Evolutionary conservation across 352 stramenopile genomes (phyloP), one percentile per base, ranked within the genome.

Genomic region (Phytophthora pseudosyringae): DNA sequence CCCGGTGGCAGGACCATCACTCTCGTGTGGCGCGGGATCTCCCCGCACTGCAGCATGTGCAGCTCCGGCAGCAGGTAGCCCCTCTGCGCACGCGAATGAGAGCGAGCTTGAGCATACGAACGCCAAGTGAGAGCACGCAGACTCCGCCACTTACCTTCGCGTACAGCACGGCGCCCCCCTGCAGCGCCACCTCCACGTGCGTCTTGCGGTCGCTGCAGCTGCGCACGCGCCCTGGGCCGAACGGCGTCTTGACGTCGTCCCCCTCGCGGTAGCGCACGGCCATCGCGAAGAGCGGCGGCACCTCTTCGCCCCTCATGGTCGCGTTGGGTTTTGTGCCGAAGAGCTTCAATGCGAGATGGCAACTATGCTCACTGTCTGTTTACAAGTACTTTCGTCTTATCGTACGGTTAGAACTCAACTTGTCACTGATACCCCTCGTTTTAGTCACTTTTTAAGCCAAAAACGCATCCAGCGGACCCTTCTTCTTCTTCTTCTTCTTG

Each of bases 231-330:
- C 86, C 86, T 2, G 69, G 47, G 2, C 86, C 86, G 45, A 89
- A 95, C 13, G 82, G 78, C 31, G 83, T 93, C 54, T 75, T 76
- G 25, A 94, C 86, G 25, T 54, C 58, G 62, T 94, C 86, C 31
- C 86, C 86, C 9, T 53, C 59, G 26, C 69, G 59, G 55, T 90
- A 94, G 51, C 86, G 86, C 50, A 94, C 60, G 48, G 76, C 72
- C 59, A 87, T 76, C 46, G 86, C 81, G 51, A 94, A 86, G 46
- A 94, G 76, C 75, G 76, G 78, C 70, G 84, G 84, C 59, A 87
- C 73, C 48, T 87, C 69, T 52, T 69, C 59, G 38, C 40, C 45
- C 15, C 56, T 58, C 58, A 73, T 76, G 4, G 8, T 49, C 18
- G 35, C 3, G 12, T 29, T 43, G 18, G 40, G n/a, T n/a, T 51